Conservation (phyloP, 768 basidiomycete genomes). For the Termitomyces sp. region DNA sequence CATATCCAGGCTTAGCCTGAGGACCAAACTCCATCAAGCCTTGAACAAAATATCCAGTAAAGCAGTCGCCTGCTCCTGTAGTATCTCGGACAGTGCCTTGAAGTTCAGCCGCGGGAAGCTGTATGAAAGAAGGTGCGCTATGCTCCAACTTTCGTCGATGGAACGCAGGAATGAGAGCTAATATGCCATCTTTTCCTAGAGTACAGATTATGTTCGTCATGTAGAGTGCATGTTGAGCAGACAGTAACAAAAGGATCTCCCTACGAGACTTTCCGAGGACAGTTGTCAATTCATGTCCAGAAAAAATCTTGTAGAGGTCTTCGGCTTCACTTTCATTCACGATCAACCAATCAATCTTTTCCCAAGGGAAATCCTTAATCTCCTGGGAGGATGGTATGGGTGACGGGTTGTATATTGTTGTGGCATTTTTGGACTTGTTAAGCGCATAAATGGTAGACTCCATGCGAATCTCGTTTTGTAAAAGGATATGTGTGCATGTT, state of each 20-base stretch:
- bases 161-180: slow-evolving; percentile 32
- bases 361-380: slow-evolving; percentile 43
- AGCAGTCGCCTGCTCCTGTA: slow-evolving; percentile 63
- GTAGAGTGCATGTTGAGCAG: slow-evolving; percentile 19
- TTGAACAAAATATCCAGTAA: slow-evolving; percentile 53
- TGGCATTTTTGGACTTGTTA: slow-evolving; percentile 17
- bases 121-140: slow-evolving; percentile 20
- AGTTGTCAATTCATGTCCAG: slow-evolving; percentile 4
- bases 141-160: slow-evolving; percentile 15
- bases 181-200: slow-evolving; percentile 44
- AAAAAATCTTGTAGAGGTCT: slow-evolving; percentile 25
- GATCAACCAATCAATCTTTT: slow-evolving; percentile 45
- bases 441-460: slow-evolving; percentile 33
- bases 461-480: slow-evolving; percentile 55
- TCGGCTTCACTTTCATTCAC: slow-evolving; percentile 48
- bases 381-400: slow-evolving; percentile 40
- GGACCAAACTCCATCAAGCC: slow-evolving; percentile 42
- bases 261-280: slow-evolving; percentile 1
- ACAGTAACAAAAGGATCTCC: slow-evolving; percentile 15
- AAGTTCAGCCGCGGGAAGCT: slow-evolving; percentile 43
- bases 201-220: slow-evolving; percentile 50
- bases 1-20: slow-evolving; percentile 17
- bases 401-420: slow-evolving; percentile 51
- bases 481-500: slow-evolving; percentile 41
- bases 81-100: slow-evolving; percentile 39